Base-by-base conservation (phyloP, 306 rosid species). In the Glycine tomentella region DNA sequence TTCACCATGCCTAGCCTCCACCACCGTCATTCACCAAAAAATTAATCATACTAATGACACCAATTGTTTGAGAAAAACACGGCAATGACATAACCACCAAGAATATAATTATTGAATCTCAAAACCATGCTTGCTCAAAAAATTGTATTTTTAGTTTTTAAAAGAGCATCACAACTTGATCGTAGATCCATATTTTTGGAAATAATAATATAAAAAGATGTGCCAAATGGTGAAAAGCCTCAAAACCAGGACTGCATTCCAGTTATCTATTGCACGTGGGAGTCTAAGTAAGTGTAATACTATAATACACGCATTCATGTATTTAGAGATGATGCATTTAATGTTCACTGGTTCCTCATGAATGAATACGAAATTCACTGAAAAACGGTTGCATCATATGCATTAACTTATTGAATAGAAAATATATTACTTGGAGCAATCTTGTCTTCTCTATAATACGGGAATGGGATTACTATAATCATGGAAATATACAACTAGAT, bases 271-370 rank as follows among this genome's bases (percentile, higher is more conserved):
- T 69, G 72, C 86, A 86, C 51, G 84, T 69, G 86, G 71, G 55
- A 38, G 69, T 25, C 31, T 25, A 25, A 1, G 31, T 25, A 25
- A 25, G 31, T 25, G 31, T 25, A 25, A 25, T 25, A 25, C 17
- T 25, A 25, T 42, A 42, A 34, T 63, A 64, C 11, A 36, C 6
- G 6, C 7, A 69, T 72, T 20, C 74, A 68, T 62, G 71, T 65
- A 79, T 70, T 79, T 75, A 69, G 75, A 86, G 80, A 68, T 59
- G 69, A 73, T 81, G 84, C 86, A 81, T 85, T 36, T 36, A 36
- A 3, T 36, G 61, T 36, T 36, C 5, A 36, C 5, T 36, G 40
- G 40, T 36, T 36, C 40, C 2, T 36, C 40, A 34, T 34, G 38
- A 36, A 36, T 36, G 40, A 36, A 36, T 36, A 36, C 40, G 40